Evolutionary conservation across 306 rosid genomes (phyloP).

Genomic region (Canavalia ensiformis): DNA sequence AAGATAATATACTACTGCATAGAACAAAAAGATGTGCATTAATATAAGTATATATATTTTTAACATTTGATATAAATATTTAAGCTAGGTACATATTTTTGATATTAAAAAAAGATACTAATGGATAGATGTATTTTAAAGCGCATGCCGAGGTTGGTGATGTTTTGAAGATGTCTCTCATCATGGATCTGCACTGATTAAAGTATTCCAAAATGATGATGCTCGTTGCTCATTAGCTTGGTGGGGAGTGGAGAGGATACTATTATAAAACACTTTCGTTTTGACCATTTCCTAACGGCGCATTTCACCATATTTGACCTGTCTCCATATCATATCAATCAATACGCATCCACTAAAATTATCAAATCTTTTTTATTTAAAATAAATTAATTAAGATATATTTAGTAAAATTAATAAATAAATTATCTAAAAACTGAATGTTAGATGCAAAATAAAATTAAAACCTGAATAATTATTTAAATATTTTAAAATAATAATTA

Average conservation of each 20-base stretch:
- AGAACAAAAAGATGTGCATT: not conserved
- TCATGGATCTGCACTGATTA: conserved; percentile 56
- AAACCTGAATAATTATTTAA: too few relatives aligned
- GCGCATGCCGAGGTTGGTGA: conserved; percentile 67
- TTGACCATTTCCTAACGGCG: conserved; percentile 63
- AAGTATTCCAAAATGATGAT: conserved; percentile 57
- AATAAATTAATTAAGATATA: too few relatives aligned
- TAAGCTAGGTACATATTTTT: not conserved
- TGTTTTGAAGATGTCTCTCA: conserved; percentile 56
- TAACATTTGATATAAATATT: not conserved
- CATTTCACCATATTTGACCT: conserved; percentile 24
- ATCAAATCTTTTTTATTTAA: too few relatives aligned
- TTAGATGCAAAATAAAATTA: too few relatives aligned
- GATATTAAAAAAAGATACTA: not conserved
- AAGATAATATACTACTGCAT: too few relatives aligned
- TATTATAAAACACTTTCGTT: not conserved
- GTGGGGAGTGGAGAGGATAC: not conserved
- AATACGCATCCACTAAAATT: too few relatives aligned
- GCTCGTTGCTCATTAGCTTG: conserved; percentile 35
- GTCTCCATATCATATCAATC: too few relatives aligned
- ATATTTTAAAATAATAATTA: too few relatives aligned
- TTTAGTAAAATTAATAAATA: too few relatives aligned
- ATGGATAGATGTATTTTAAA: conserved; percentile 33
- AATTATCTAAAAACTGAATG: too few relatives aligned
- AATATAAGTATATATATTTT: not conserved